Base-by-base conservation (phyloP, 805 yeast species). In the Metschnikowia amazonensis region DNA sequence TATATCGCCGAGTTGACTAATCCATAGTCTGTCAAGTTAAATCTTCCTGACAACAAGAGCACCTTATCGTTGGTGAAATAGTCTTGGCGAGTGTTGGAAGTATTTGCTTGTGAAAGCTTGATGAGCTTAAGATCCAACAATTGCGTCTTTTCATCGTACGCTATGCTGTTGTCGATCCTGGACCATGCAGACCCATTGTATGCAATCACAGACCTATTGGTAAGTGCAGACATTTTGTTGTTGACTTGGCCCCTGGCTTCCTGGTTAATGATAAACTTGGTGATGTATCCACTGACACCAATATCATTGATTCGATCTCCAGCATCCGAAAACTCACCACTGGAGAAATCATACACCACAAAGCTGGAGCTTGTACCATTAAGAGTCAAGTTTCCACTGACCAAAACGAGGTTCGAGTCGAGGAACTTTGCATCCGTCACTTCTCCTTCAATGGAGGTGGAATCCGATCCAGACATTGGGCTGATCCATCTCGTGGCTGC, bases 1-100 rank as follows among this genome's bases (percentile, higher is more conserved):
- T 63, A 87, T 24, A 78, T 64, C 0, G 90, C 92, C 23, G 80
- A 71, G 32, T 81, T 77, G 2, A 77, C 80, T 21, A 64, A 58
- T 0, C 90, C 94, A 56, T 75, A 80, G 2, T 60, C 60, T 2
- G 64, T 53, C 32, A 85, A 57, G 3, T 64, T 58, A 36, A 86
- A 67, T 23, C 60, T 52, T 30, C 96, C 96, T 3, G 85, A 66
- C 2, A 83, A 75, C 21, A 82, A 55, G 20, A 88, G 60, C 0
- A 80, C 61, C 42, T 74, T 65, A 35, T 69, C 62, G n/a, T 68
- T 59, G 45, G 70, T 66, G 45, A 77, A 75, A 37, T 64, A 77
- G 1, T 66, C 58, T 5, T 65, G 24, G 24, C 24, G 65, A 2
- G 60, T 51, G 48, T 66, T 64, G 11, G 61, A 52, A 5, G 60